Conservation (phyloP, 2,329 filamentous ascomycete species). For the Chrysosporium queenslandicum region DNA sequence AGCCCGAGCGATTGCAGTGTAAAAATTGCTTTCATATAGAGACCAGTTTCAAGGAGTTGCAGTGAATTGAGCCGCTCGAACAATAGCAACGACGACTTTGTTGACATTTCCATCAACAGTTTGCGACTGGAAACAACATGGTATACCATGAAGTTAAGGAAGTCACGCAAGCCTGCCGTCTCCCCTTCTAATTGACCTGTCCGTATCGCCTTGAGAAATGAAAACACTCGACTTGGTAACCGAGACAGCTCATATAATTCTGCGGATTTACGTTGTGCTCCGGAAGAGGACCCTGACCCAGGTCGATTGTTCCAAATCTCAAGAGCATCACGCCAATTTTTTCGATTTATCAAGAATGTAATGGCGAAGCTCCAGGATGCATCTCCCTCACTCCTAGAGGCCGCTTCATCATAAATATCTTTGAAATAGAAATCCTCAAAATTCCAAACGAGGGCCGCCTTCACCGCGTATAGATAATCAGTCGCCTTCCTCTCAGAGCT, state of each 20-base stretch:
- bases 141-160: constrained; percentile 23
- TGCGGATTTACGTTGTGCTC: not conserved
- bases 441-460: constrained; percentile 35
- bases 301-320: constrained; percentile 26
- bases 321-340: constrained; percentile 27
- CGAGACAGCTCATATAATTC: constrained; percentile 12
- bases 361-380: constrained; percentile 27
- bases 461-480: constrained; percentile 39
- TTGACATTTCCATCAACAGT: constrained; percentile 22
- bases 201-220: constrained; percentile 16
- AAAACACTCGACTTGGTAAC: constrained; percentile 20
- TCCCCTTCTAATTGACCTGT: not conserved
- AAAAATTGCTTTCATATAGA: constrained; percentile 26
- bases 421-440: constrained; percentile 31
- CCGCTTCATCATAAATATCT: constrained; percentile 35
- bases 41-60: constrained; percentile 19
- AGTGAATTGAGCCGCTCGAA: constrained; percentile 22
- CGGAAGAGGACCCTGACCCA: constrained; percentile 3
- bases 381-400: constrained; percentile 20
- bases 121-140: constrained; percentile 22
- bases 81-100: constrained; percentile 26
- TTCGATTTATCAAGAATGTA: constrained; percentile 24
- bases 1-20: constrained; percentile 24
- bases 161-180: not conserved
- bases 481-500: constrained; percentile 28